A percentile compares a stretch with the other conserved stretches of the same genome.
Conservation (phyloP, 106 monocot species). For the Gastrodia elata region DNA sequence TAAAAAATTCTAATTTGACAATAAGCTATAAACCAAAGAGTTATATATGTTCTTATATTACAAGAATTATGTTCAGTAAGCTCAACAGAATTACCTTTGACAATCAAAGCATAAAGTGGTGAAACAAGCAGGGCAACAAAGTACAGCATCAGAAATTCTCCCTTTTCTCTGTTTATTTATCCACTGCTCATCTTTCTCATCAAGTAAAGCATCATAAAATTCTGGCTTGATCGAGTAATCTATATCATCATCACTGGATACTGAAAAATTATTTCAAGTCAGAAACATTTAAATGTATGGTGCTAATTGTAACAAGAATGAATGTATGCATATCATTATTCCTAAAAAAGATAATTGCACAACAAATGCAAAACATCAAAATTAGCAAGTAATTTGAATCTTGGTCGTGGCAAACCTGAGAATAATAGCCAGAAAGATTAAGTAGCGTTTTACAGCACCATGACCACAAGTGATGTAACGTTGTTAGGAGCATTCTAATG, state of each 20-base stretch:
- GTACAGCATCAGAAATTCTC: slow-evolving; percentile 65
- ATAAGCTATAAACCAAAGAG: neutral
- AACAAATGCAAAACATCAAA: too few species aligned
- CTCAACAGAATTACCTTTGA: slow-evolving; percentile 55
- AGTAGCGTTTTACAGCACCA: too few species aligned
- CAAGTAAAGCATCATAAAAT: slow-evolving; percentile 77
- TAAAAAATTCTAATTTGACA: neutral
- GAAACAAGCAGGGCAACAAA: slow-evolving; percentile 96
- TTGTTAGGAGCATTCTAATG: too few species aligned
- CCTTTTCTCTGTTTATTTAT: slow-evolving; percentile 64
- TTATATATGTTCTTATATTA: neutral
- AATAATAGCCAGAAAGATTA: too few species aligned
- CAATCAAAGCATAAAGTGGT: slow-evolving; percentile 93
- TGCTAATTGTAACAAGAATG: neutral
- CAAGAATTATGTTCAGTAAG: neutral
- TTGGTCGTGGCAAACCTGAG: too few species aligned
- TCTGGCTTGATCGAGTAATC: slow-evolving; percentile 85
- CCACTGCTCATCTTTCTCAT: slow-evolving; percentile 79
- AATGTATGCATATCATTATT: neutral
- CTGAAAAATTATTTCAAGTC: slow-evolving; percentile 23
- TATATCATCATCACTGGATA: slow-evolving; percentile 93
- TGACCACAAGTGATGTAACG: too few species aligned
- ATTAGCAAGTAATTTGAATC: too few species aligned
- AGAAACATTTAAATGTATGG: neutral
- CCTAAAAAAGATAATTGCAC: too few species aligned